Evolutionary conservation across 371 early-diverging fungal genomes (phyloP).

Genomic region (Smittium mucronatum): DNA sequence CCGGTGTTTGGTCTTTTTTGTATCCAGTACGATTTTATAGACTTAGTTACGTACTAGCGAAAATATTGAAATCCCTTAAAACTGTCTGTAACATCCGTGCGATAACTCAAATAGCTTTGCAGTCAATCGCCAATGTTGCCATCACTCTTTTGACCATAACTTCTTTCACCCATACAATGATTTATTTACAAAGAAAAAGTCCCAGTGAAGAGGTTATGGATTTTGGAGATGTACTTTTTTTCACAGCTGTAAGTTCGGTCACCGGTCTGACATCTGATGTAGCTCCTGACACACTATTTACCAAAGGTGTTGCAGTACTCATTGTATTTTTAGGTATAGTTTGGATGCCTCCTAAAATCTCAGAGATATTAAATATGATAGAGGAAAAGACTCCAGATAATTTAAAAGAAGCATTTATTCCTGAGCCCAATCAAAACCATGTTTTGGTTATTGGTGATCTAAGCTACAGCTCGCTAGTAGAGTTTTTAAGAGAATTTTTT

Average conservation of each 20-base stretch:
- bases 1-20: constrained; percentile 37
- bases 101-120: constrained; percentile 40
- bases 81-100: constrained; percentile 37
- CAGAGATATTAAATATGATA: constrained; percentile 44
- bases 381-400: constrained; percentile 28
- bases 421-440: constrained; percentile 35
- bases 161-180: constrained; percentile 44
- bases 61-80: constrained; percentile 39
- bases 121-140: constrained; percentile 34
- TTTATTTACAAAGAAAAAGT: constrained; percentile 34
- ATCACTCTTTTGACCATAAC: constrained; percentile 48
- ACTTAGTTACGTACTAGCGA: constrained; percentile 36
- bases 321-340: constrained; percentile 52
- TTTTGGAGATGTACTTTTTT: constrained; percentile 52
- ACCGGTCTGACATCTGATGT: constrained; percentile 44
- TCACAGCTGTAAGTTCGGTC: constrained; percentile 40
- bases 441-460: constrained; percentile 50
- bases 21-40: constrained; percentile 55
- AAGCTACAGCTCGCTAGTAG: constrained; percentile 36
- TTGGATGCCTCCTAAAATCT: constrained; percentile 46
- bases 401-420: constrained; percentile 34
- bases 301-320: constrained; percentile 40
- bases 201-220: constrained; percentile 31
- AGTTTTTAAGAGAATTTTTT: constrained; percentile 56
- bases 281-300: constrained; percentile 41